Conservation (phyloP, 139 green algal genomes). For the Auxenochlorella protothecoides region DNA sequence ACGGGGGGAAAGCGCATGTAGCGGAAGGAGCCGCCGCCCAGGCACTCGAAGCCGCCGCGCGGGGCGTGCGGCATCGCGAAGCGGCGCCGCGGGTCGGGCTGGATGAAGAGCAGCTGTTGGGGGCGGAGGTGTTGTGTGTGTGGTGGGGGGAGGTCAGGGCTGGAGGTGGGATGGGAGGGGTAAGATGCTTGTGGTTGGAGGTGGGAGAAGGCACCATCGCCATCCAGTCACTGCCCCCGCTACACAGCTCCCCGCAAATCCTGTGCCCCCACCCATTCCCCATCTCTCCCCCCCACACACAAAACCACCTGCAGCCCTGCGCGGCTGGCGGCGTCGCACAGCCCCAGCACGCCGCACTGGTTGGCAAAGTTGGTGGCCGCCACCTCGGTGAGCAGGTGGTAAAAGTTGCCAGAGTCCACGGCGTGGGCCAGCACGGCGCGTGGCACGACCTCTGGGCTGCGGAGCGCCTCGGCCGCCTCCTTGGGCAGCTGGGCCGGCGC, state of each 20-base stretch:
- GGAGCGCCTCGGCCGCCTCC: not conserved
- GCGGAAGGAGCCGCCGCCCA: not conserved
- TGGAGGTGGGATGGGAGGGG: not conserved
- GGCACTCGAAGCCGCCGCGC: not conserved
- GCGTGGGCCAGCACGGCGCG: not conserved
- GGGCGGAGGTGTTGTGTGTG: not conserved
- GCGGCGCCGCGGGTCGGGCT: not conserved
- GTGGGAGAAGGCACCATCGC: too few relatives aligned
- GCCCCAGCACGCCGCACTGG: slow-evolving; percentile 1
- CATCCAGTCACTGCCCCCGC: too few relatives aligned
- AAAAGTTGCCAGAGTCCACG: slow-evolving; percentile 3
- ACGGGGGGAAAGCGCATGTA: too few relatives aligned
- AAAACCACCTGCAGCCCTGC: too few relatives aligned
- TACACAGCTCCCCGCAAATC: too few relatives aligned
- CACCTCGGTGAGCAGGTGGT: slow-evolving; percentile 8
- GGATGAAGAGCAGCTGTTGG: slow-evolving; percentile 4
- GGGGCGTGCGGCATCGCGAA: not conserved
- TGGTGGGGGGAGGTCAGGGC: not conserved
- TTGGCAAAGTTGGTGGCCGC: slow-evolving; percentile 6
- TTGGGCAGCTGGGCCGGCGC: slow-evolving; percentile 1
- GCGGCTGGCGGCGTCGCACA: not conserved
- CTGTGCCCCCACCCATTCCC: too few relatives aligned
- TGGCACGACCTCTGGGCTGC: not conserved
- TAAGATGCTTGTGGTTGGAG: not conserved
- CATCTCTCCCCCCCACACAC: too few relatives aligned